Percentiles rank a stretch among this genome's conserved stretches.
Conservation (phyloP, 2,329 filamentous ascomycete genomes). For the Ophiostoma quercus region DNA sequence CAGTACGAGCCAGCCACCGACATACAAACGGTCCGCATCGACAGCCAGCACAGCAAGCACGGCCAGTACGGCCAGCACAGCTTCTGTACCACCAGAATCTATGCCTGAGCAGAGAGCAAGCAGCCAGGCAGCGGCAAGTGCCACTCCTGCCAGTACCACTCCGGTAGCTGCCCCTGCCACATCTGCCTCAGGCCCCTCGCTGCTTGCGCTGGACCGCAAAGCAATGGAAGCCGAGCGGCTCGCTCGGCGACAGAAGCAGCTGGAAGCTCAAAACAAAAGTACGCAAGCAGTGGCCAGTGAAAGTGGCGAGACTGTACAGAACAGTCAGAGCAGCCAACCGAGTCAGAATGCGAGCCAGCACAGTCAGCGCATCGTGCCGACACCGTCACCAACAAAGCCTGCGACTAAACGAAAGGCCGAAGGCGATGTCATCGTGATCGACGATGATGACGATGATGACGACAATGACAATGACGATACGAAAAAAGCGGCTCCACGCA, state of each 20-base stretch:
- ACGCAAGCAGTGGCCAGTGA: neutral
- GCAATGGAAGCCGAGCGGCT: slow-evolving; percentile 83
- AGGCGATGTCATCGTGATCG: slow-evolving; percentile 18
- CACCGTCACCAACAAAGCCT: neutral
- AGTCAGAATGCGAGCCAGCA: neutral
- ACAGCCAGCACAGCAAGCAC: slow-evolving; percentile 5
- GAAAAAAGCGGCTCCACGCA: neutral
- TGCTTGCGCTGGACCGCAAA: slow-evolving; percentile 63
- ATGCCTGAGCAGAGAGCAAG: neutral
- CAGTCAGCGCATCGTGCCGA: neutral
- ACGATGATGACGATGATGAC: slow-evolving; percentile 18
- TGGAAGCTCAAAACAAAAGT: slow-evolving; percentile 15
- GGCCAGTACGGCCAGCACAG: neutral
- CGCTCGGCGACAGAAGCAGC: slow-evolving; percentile 58
- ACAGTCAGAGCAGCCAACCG: neutral
- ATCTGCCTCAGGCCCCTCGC: slow-evolving; percentile 7
- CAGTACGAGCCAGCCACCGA: neutral
- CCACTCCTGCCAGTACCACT: neutral
- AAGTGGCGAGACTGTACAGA: neutral
- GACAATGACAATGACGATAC: neutral
- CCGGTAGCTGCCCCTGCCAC: neutral
- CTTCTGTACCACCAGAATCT: neutral
- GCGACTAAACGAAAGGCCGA: slow-evolving; percentile 21
- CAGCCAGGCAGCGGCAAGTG: neutral
- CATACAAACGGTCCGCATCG: neutral